These are phyloP conservation scores for Thelonectria discophora DNA, from an alignment of 2,329 filamentous ascomycete genomes.

Conservation along the genomic window DNA sequence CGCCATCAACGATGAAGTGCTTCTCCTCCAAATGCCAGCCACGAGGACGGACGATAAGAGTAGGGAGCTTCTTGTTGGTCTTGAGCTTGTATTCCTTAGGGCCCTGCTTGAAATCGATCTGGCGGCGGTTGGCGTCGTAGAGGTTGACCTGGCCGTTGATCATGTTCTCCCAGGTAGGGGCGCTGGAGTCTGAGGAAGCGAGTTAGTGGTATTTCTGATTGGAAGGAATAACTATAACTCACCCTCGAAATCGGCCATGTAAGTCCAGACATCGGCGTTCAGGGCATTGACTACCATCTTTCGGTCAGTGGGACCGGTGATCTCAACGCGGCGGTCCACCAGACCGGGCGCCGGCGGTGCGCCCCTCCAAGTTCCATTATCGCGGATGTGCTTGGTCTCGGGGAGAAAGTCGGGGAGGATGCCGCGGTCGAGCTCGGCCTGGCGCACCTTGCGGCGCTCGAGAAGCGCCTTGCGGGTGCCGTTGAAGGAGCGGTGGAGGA, in stretches of 20 bases:
- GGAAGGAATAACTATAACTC: slow-evolving; percentile 43
- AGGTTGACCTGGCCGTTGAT: slow-evolving; percentile 98
- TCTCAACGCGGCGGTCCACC: slow-evolving; percentile 93
- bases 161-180: slow-evolving; percentile 99
- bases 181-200: slow-evolving; percentile 77
- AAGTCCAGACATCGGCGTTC: slow-evolving; percentile 96
- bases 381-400: slow-evolving; percentile 94
- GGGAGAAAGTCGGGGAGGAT: slow-evolving; percentile 91
- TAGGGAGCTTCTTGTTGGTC: slow-evolving; percentile 84
- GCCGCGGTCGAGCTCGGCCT: slow-evolving; percentile 93
- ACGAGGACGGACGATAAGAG: slow-evolving; percentile 91
- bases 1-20: slow-evolving; percentile 94
- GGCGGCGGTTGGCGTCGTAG: slow-evolving; percentile 91
- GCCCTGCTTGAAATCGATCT: slow-evolving; percentile 96
- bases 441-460: slow-evolving; percentile 84
- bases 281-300: slow-evolving; percentile 99
- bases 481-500: slow-evolving; percentile 96
- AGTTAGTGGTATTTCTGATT: slow-evolving; percentile 31
- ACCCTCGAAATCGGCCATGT: slow-evolving; percentile 99
- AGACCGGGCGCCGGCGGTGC: slow-evolving; percentile 91
- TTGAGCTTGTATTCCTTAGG: slow-evolving; percentile 97
- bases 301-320: slow-evolving; percentile 94
- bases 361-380: slow-evolving; percentile 93
- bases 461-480: slow-evolving; percentile 86
- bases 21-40: slow-evolving; percentile 99